Evolutionary conservation across 148 eudicot species (phyloP).

Genomic region (Rhododendron molle): DNA sequence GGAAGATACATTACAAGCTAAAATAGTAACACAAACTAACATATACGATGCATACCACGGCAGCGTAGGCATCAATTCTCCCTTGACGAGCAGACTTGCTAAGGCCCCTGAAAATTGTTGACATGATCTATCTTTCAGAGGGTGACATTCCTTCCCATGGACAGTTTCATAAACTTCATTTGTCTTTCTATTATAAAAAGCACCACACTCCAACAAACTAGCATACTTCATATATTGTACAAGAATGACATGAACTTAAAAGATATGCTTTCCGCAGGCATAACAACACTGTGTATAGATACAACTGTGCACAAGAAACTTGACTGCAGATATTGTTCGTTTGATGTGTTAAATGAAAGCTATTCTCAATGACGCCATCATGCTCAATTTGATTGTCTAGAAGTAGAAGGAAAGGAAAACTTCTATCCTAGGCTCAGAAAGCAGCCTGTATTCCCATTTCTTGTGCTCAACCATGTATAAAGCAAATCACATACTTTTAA

Average conservation of each 20-base stretch:
- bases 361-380: background rate
- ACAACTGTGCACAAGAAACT: background rate
- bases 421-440: background rate
- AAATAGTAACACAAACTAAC: background rate
- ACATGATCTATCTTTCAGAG: background rate
- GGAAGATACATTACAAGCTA: background rate
- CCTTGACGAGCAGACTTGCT: constrained; percentile 39
- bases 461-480: background rate
- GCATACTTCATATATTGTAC: background rate
- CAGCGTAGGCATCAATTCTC: constrained; percentile 45
- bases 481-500: background rate
- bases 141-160: background rate
- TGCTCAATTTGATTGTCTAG: background rate
- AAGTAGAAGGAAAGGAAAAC: background rate
- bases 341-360: background rate
- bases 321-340: background rate
- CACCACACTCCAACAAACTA: background rate
- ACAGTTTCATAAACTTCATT: background rate
- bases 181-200: background rate
- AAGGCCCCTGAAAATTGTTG: constrained; percentile 32
- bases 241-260: too few species aligned
- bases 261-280: background rate
- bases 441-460: background rate
- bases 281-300: background rate
- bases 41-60: constrained; percentile 29